Base-by-base conservation (phyloP, 2,329 filamentous ascomycete genomes). In the Chalaropsis ovoidea region DNA sequence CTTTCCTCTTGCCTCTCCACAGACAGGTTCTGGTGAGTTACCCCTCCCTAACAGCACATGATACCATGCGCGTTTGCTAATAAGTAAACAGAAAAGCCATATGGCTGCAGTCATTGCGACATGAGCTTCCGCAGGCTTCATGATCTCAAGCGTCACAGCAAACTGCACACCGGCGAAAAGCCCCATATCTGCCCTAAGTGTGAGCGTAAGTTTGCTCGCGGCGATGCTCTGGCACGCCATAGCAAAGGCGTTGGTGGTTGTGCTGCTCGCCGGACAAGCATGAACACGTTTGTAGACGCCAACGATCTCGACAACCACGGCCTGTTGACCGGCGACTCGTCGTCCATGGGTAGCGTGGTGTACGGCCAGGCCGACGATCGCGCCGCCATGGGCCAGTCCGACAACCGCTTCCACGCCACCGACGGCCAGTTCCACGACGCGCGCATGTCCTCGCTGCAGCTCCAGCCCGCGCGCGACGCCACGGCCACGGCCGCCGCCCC, bases 221-320 rank as follows among this genome's bases (percentile, higher is more conserved):
- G 94, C 13, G 94, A 99, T 79, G 94, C 94, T 31, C 78, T 99
- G 64, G 94, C 94, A 56, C 85, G 94, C 68, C 94, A 99, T 74
- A 95, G 90, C 73, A 97, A 97, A 76, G 94, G 94, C 42, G 89
- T 92, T 64, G 94, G 94, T 64, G 94, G 94, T 61, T 99, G 94
- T 76, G 94, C 95, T 13, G 94, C 94, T 66, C 85, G 94, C 66
- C 83, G 94, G 69, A 86, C 90, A 47, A 96, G 92, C 71, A 86
- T 91, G 81, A 87, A 87, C 54, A 87, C 87, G 73, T 95, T 91
- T 74, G 87, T 84, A 35, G 86, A 87, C 19, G 88, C 91, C 43
- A 90, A 92, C 64, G 89, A 94, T 60, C 80, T 85, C 67, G 80
- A 82, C 62, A 83, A 81, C 19, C 75, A 79, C 19, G 79, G 79